phyloP scores from a whole-genome alignment of 495 filamentous ascomycete genomes.

The Neurospora sublineolata region DNA sequence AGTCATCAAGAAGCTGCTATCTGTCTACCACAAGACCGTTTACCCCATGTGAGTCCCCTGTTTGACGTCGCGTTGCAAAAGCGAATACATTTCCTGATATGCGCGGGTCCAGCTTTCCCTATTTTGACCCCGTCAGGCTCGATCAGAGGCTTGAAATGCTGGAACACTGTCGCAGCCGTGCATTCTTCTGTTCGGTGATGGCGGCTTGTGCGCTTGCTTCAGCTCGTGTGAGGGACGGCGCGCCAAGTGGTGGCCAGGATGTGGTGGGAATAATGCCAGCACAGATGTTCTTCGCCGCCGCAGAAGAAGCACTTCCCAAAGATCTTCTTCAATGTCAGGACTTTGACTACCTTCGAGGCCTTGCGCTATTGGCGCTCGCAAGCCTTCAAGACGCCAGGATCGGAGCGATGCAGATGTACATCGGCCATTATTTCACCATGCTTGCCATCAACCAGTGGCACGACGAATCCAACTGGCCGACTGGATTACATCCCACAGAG shows the following conservation, averaged over 20 bases:
- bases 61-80: not conserved
- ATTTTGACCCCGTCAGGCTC: constrained; percentile 37
- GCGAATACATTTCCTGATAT: not conserved
- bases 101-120: constrained; percentile 22
- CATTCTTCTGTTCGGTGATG: constrained; percentile 39
- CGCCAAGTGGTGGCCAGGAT: constrained; percentile 12
- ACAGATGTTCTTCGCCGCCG: constrained; percentile 38
- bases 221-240: constrained; percentile 36
- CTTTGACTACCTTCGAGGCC: constrained; percentile 36
- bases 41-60: constrained; percentile 20
- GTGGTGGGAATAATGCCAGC: constrained; percentile 19
- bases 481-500: constrained; percentile 30
- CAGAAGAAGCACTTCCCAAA: constrained; percentile 26
- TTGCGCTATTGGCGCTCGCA: constrained; percentile 34
- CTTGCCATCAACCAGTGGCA: constrained; percentile 34
- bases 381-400: constrained; percentile 38
- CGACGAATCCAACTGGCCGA: constrained; percentile 40
- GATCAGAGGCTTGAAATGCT: constrained; percentile 23
- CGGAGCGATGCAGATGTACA: constrained; percentile 35
- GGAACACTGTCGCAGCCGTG: constrained; percentile 30
- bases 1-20: constrained; percentile 19
- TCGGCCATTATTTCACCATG: constrained; percentile 36
- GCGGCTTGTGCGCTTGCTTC: constrained; percentile 37
- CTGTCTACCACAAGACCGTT: constrained; percentile 35
- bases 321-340: constrained; percentile 26